phyloP scores from a whole-genome alignment of 331 rosid species.

The Acacia concinna region DNA sequence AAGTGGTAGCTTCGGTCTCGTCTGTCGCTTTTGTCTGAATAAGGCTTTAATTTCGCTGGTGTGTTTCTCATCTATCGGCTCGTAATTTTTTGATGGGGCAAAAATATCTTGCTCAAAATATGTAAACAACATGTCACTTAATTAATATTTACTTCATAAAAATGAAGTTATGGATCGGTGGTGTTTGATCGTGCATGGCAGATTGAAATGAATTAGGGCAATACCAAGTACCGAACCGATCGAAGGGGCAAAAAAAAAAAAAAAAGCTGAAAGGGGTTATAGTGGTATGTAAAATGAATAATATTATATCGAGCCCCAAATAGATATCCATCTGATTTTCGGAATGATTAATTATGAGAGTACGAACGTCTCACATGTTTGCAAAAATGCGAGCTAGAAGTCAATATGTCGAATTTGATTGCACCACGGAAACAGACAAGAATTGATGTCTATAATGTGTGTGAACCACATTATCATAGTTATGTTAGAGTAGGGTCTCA shows the following conservation, averaged over 20 bases:
- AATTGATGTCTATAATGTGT: neutral
- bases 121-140: neutral
- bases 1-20: neutral
- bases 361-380: neutral
- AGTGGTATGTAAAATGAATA: neutral
- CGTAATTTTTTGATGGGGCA: neutral
- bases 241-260: too few relatives aligned
- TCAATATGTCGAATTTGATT: neutral
- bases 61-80: neutral
- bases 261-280: neutral
- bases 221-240: neutral
- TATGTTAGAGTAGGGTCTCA: neutral
- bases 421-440: neutral
- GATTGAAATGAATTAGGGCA: neutral
- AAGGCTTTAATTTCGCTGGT: neutral
- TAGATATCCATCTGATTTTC: neutral
- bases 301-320: neutral
- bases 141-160: neutral
- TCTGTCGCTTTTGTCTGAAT: neutral
- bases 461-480: neutral
- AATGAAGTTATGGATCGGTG: neutral
- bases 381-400: neutral
- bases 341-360: neutral
- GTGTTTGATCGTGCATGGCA: neutral
- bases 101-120: neutral